A percentile compares a stretch with the other conserved stretches of the same genome.
These are phyloP conservation scores for Hypomontagnella monticulosa DNA, from an alignment of 495 filamentous ascomycete species.

Conservation along the genomic window DNA sequence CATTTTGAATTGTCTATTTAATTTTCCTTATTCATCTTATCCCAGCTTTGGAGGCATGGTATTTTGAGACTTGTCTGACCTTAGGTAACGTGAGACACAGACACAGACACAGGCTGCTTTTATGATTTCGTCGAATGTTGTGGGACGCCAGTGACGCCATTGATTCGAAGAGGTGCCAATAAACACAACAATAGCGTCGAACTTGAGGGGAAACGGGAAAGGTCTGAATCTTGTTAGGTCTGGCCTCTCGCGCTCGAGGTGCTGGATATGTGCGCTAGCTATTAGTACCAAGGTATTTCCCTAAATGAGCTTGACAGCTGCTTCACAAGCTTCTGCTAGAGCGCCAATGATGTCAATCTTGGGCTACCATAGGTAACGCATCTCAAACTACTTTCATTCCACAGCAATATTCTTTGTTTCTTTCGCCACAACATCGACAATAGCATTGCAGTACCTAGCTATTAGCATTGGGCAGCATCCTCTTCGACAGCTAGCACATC, in stretches of 20 bases:
- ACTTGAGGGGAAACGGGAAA: conserved; percentile 21
- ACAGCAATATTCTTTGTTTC: conserved; percentile 19
- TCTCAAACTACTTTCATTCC: conserved; percentile 16
- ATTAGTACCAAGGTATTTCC: conserved; percentile 1
- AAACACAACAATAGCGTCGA: neutral
- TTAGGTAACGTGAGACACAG: conserved; percentile 16
- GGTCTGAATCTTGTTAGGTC: conserved; percentile 14
- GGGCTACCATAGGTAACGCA: neutral
- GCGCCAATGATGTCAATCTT: conserved; percentile 38
- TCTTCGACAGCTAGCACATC: neutral
- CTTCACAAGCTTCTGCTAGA: conserved; percentile 34
- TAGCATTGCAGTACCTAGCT: neutral
- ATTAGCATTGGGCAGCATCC: neutral
- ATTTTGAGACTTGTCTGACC: neutral
- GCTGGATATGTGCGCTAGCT: neutral
- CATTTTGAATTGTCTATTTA: too few relatives aligned
- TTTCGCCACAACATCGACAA: neutral
- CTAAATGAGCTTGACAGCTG: conserved; percentile 29
- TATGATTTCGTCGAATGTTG: conserved; percentile 7
- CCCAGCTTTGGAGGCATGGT: too few relatives aligned
- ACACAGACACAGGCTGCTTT: conserved; percentile 3
- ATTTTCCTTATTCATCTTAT: too few relatives aligned
- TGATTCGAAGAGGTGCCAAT: conserved; percentile 19
- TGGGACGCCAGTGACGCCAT: conserved; percentile 37
- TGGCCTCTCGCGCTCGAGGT: neutral